These are phyloP conservation scores for Solanum medicagineum DNA, from an alignment of 257 asterid species.

Conservation along the genomic window DNA sequence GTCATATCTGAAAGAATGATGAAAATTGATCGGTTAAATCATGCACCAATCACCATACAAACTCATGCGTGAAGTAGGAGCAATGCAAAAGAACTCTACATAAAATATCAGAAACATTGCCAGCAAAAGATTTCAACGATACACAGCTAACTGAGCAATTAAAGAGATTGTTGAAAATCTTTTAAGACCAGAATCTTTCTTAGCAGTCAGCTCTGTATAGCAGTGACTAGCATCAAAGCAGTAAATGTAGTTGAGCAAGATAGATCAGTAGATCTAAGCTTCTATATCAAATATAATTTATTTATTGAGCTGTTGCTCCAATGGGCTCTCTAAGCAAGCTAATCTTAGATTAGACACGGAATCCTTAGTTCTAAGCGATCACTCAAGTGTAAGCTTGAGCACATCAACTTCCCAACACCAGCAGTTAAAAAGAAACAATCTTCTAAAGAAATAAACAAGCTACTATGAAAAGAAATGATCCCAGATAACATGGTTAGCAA, in stretches of 20 bases:
- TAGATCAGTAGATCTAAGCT: neutral
- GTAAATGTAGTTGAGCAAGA: neutral
- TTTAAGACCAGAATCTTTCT: neutral
- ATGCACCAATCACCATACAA: neutral
- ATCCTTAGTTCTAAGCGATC: neutral
- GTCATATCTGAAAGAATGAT: constrained; percentile 48
- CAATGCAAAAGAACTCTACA: neutral
- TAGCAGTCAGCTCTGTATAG: neutral
- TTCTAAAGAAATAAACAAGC: neutral
- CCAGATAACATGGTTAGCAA: neutral
- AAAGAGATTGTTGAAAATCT: neutral
- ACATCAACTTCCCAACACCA: neutral
- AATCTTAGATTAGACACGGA: neutral
- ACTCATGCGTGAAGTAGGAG: neutral
- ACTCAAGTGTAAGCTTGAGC: neutral
- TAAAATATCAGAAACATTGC: neutral
- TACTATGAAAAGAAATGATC: neutral
- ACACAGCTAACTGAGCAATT: neutral
- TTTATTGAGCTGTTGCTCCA: neutral
- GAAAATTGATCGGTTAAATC: neutral
- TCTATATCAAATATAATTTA: neutral
- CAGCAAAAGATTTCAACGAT: neutral
- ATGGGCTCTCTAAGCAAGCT: neutral
- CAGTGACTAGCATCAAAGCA: neutral
- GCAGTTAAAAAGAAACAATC: neutral